Evolutionary conservation across 2,329 filamentous ascomycete species (phyloP), one percentile per base, ranked within the genome.

Genomic region (Mollisiaceae sp.): DNA sequence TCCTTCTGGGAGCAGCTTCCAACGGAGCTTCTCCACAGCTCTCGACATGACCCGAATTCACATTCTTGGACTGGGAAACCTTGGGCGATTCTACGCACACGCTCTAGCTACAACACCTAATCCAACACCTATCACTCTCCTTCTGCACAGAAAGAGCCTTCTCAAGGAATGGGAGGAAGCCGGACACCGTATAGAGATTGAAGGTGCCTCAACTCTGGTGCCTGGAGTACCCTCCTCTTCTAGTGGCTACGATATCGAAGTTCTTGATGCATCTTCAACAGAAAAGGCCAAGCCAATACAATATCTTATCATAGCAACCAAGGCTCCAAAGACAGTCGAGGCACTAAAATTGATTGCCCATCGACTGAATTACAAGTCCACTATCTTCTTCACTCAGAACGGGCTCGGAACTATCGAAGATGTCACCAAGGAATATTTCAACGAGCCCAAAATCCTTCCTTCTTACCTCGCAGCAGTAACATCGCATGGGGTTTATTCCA

Each of bases 361-460:
- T 0, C 86, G 97, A 60, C 83, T 89, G 2, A 83, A 87, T 68
- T 77, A 79, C 2, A 77, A 82, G 3, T 92, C 89, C n/a, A 91
- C 91, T 0, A 86, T 97, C n/a, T 83, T 90, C 14, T 91, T 97
- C 72, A 80, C 92, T 27, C 94, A 97, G 72, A 97, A 97, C 72
- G 94, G 94, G 56, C 91, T 97, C 87, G 93, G 91, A 38, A 78
- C 85, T 1, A 78, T 89, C 12, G 87, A 90, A 9, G 83, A 87
- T 66, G 79, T 91, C 58, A 70, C 63, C 8, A 86, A 86, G 65
- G 73, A 82, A 11, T 75, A 91, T 55, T 91, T 90, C 73, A 83
- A 86, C 0, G 80, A 89, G 65, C 79, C 82, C 0, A 73, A 74
- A 2, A 81, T 79, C 0, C 81, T 88, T 22, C 94, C 94, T 2